phyloP scores from a whole-genome alignment of 768 basidiomycete species.

The Pholiota conissans region DNA sequence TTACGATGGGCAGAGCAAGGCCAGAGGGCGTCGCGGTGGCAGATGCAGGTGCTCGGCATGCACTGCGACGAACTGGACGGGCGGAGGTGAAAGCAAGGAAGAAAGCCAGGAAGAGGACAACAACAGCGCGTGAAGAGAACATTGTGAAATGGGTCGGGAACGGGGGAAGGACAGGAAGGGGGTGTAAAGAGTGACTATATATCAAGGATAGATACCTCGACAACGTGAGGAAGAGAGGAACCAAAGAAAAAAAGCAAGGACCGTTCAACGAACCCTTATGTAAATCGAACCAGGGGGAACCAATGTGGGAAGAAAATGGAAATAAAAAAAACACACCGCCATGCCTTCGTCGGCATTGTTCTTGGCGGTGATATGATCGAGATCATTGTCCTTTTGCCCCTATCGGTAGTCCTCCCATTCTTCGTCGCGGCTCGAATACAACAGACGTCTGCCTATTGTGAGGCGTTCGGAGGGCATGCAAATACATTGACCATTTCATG shows the following conservation, averaged over 20 bases:
- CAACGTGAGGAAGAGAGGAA: slow-evolving; percentile 4
- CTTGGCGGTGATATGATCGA: not conserved
- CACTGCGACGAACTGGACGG: slow-evolving; percentile 17
- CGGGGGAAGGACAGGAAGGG: slow-evolving; percentile 8
- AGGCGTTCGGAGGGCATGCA: no score
- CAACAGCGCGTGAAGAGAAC: slow-evolving; percentile 25
- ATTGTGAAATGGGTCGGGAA: slow-evolving; percentile 17
- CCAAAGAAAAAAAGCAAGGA: slow-evolving; percentile 1
- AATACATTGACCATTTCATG: no score
- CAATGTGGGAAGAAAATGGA: slow-evolving; percentile 5
- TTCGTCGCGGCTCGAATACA: not conserved
- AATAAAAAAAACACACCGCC: not conserved
- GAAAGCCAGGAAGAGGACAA: slow-evolving; percentile 25
- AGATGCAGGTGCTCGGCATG: slow-evolving; percentile 8
- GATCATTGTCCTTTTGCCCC: not conserved
- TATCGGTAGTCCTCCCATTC: not conserved
- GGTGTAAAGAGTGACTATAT: slow-evolving; percentile 11
- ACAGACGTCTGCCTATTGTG: not conserved
- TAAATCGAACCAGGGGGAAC: not conserved
- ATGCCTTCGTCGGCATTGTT: not conserved
- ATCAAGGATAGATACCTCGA: slow-evolving; percentile 3
- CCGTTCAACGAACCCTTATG: not conserved
- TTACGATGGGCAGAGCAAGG: slow-evolving; percentile 3
- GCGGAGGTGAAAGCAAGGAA: slow-evolving; percentile 18
- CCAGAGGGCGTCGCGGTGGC: not conserved